Conservation (phyloP, 2,329 filamentous ascomycete species). For the Aspergillus cejpii region DNA sequence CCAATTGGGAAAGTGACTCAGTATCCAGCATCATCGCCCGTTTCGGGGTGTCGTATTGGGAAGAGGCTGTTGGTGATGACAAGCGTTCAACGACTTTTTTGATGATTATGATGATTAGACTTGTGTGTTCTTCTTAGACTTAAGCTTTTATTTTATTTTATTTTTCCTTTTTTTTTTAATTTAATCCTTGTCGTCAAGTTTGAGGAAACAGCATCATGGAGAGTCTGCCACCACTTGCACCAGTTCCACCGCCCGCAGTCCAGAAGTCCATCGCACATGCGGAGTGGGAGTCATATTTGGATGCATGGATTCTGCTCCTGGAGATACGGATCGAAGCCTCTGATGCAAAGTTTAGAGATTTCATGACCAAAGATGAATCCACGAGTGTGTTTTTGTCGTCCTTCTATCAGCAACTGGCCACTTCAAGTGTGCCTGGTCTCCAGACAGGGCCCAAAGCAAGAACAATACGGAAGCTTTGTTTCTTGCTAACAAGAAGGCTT, state of each 20-base stretch:
- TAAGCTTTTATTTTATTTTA: not conserved
- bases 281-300: constrained; percentile 72
- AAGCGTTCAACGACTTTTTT: not conserved
- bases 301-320: constrained; percentile 66
- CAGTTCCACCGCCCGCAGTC: constrained; percentile 65
- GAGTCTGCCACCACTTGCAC: constrained; percentile 64
- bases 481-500: constrained; percentile 57
- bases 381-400: constrained; percentile 59
- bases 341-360: constrained; percentile 49
- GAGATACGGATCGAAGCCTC: constrained; percentile 58
- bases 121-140: constrained; percentile 2
- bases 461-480: constrained; percentile 56
- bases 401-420: constrained; percentile 54
- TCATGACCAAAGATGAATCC: constrained; percentile 52
- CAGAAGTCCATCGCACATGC: constrained; percentile 57
- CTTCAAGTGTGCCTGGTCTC: constrained; percentile 29
- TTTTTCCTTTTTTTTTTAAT: not conserved
- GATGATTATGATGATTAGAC: constrained; percentile 1
- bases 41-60: not conserved
- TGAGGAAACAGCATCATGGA: constrained; percentile 38
- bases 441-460: constrained; percentile 35
- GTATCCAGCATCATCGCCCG: constrained; percentile 3
- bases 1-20: constrained; percentile 18
- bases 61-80: not conserved
- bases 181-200: not conserved